Evolutionary conservation across 371 early-diverging fungal genomes (phyloP), one percentile per base, ranked within the genome.

Genomic region (Rhizopus arrhizus): DNA sequence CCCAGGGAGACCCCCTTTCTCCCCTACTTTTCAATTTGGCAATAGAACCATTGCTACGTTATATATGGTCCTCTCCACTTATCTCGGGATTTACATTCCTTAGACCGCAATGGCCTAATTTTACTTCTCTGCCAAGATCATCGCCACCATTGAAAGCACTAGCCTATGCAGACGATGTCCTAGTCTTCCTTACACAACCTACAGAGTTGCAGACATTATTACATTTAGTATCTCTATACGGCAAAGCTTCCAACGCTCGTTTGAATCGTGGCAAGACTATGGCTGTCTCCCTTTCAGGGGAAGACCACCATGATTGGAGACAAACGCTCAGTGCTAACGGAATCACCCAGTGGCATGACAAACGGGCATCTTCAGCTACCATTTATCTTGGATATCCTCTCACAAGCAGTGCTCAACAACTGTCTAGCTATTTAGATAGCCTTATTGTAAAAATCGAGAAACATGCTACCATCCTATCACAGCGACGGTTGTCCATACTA

Each of bases 11-110:
- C 28, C 62, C 62, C 3, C 43, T 62, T 0, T 62, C 53, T 2
- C 63, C 57, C 1, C 45, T 62, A 8, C 38, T 62, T 4, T 62
- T 62, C 52, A 62, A 56, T 46, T 13, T 62, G 12, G 62, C 62
- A 43, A 52, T 62, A 31, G 62, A 56, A 38, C 70, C 63, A 3
- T 54, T 65, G 4, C 40, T 70, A 0, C 54, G 43, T 2, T 38
- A 49, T 8, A 15, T 42, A 22, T 22, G 22, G 22, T 22, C 22
- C 22, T 22, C 22, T 22, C 22, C 22, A 22, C 22, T 22, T 22
- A 22, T 22, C 22, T 22, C 22, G 22, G 22, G 22, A 22, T 22
- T 22, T 22, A 22, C 22, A 22, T 22, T 22, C 22, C 22, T 22
- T 22, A 22, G 22, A 22, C 22, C 22, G 22, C 22, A 22, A 22